Evolutionary conservation across 495 filamentous ascomycete genomes (phyloP).

Genomic region (Penicillium cosmopolitanum): DNA sequence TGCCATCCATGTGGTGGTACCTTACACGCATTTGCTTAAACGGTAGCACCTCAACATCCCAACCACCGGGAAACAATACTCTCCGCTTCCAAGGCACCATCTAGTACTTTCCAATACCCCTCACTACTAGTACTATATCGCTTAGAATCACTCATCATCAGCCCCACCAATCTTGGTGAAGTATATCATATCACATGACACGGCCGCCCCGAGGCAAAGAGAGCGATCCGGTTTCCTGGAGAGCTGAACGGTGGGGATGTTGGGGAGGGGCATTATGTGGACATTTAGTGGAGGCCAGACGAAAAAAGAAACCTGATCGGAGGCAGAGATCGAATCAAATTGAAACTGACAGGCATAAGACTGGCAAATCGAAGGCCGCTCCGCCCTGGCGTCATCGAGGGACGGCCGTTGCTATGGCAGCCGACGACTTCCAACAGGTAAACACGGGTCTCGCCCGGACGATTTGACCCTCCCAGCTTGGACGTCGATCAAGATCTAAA

Average conservation of each 20-base stretch:
- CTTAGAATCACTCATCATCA: not conserved
- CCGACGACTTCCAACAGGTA: conserved; percentile 28
- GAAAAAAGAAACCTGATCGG: conserved; percentile 26
- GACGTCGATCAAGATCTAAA: conserved; percentile 29
- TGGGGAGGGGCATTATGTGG: conserved; percentile 16
- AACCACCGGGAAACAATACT: too few species aligned
- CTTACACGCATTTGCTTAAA: too few species aligned
- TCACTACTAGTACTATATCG: not conserved
- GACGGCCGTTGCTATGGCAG: conserved; percentile 50
- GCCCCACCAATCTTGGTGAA: not conserved
- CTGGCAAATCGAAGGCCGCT: conserved; percentile 16
- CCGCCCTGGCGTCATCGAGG: conserved; percentile 39
- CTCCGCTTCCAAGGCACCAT: too few species aligned
- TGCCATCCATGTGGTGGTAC: too few species aligned
- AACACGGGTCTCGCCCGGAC: conserved; percentile 39
- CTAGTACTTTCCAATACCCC: not conserved
- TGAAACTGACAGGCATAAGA: conserved; percentile 22
- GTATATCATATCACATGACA: conserved; percentile 23
- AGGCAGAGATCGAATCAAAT: conserved; percentile 14
- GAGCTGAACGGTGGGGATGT: conserved; percentile 37
- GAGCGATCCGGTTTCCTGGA: conserved; percentile 19
- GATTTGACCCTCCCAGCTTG: conserved; percentile 27
- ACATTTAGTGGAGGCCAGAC: conserved; percentile 14
- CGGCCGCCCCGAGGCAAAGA: conserved; percentile 9
- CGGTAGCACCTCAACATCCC: too few species aligned